Base-by-base conservation (phyloP, 2,329 filamentous ascomycete species). In the Hypoxylon sp. region DNA sequence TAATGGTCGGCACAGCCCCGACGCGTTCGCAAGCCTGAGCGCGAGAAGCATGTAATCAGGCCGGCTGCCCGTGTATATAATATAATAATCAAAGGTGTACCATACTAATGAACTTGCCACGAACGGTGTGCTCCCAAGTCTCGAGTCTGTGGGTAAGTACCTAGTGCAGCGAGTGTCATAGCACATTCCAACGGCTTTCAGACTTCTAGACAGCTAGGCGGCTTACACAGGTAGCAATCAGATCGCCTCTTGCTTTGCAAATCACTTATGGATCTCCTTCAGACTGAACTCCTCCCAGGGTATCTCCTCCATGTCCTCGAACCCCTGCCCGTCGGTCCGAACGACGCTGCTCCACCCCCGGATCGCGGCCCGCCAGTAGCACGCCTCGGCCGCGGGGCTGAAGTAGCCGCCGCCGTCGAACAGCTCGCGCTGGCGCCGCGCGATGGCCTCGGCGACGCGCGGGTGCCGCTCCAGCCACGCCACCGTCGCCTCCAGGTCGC, bases 11-110 rank as follows among this genome's bases (percentile, higher is more conserved):
- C 91, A 93, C 74, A 93, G 91, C 71, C 91, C 91, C 2, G 91
- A 94, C 77, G 91, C 91, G 12, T 94, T 93, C 82, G 88, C 91
- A 2, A 91, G 89, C 52, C 80, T 94, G 68, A 93, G 90, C 72
- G 87, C 90, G 54, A 81, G 85, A 69, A 84, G 85, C 72, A 79
- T 76, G 73, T 83, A 71, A 79, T 74, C 59, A 76, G 68, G 64
- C 42, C 16, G 42, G 33, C 24, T 26, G 54, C 42, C 51, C 71
- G 64, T 70, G 70, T 68, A 70, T 61, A 65, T 69, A 62, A 61
- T 46, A 63, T 71, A 71, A 61, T 70, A 56, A 60, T 66, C 54
- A 70, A 69, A 57, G 51, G 61, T 72, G 71, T 73, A 71, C 67
- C 54, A 67, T 70, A 67, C 51, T 66, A 65, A 69, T 69, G 70